Base-by-base conservation (phyloP, 306 rosid genomes). In the Cercis canadensis region DNA sequence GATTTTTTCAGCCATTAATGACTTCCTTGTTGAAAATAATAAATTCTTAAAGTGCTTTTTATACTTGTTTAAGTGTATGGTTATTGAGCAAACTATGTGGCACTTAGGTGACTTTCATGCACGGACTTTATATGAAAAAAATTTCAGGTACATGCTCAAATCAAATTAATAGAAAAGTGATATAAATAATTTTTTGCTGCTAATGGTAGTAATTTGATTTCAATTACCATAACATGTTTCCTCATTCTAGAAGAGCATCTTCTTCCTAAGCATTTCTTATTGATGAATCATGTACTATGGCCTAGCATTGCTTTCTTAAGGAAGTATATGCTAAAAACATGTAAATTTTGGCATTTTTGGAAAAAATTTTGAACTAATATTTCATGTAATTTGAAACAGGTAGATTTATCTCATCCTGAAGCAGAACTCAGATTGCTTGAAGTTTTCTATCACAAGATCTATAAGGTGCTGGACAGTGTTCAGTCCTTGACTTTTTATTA, bases 371-470 rank as follows among this genome's bases (percentile, higher is more conserved):
- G 21, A 18, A 55, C 69, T 15, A 6, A 40, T 1, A 51, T 62
- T 37, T n/a, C 49, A 37, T 40, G 8, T 68, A 13, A 33, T 49
- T 59, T 66, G 50, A 75, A 77, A 79, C 94, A 93, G 98, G 96
- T 90, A 29, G 98, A 90, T 79, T 80, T 93, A 77, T 88, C 98
- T 46, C 88, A 77, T 81, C 89, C 92, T 15, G 72, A 86, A 69
- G 98, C 94, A 8, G 97, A 90, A 79, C 86, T 93, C 63, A 84
- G 98, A 78, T 78, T 93, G 75, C 87, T 93, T 16, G 98, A 93
- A 78, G 97, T 90, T 80, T 93, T 93, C 73, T 88, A 88, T 79
- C 98, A 93, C 86, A 93, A 88, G 82, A 93, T 93, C 51, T 93
- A 93, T 68, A 93, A 93, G 97, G 98, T 93, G 53, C 13, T 65